Conservation (phyloP, 2,329 filamentous ascomycete genomes). For the Microcyclospora tardicrescens region DNA sequence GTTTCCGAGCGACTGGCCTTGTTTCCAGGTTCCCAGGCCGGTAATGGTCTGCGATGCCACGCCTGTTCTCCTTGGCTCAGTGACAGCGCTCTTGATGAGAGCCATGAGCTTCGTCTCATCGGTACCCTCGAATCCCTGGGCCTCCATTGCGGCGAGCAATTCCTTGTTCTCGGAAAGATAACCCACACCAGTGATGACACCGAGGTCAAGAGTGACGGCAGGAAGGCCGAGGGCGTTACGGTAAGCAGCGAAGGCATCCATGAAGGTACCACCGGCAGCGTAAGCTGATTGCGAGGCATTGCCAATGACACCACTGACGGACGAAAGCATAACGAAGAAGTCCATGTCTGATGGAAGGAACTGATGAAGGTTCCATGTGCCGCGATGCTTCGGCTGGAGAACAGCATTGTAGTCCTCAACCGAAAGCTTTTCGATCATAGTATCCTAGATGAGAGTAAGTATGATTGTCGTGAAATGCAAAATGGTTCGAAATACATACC, state of each 20-base stretch:
- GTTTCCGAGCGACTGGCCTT: too few species aligned
- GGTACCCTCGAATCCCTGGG: too few species aligned
- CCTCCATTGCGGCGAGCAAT: too few species aligned
- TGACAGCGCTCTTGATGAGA: too few species aligned
- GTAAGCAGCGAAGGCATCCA: constrained; percentile 13
- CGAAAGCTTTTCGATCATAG: constrained; percentile 11
- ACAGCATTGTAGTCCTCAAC: constrained; percentile 7
- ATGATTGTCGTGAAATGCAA: neutral
- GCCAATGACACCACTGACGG: constrained; percentile 9
- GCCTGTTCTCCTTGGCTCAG: too few species aligned
- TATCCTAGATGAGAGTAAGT: constrained; percentile 2
- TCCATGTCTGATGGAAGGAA: constrained; percentile 10
- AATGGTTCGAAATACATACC: neutral
- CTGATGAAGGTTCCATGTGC: constrained; percentile 13
- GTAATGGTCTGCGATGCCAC: too few species aligned
- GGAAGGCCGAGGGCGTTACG: constrained; percentile 11
- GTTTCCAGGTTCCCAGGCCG: too few species aligned
- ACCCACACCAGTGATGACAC: constrained; percentile 18
- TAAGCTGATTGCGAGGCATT: constrained; percentile 12
- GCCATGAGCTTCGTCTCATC: too few species aligned
- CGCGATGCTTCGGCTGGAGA: constrained; percentile 14
- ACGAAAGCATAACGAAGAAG: constrained; percentile 18
- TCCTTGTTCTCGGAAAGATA: constrained; percentile 12
- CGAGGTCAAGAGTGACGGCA: constrained; percentile 16
- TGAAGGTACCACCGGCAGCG: constrained; percentile 11